phyloP scores from a whole-genome alignment of 768 basidiomycete species.

The Lactarius trivialis region DNA sequence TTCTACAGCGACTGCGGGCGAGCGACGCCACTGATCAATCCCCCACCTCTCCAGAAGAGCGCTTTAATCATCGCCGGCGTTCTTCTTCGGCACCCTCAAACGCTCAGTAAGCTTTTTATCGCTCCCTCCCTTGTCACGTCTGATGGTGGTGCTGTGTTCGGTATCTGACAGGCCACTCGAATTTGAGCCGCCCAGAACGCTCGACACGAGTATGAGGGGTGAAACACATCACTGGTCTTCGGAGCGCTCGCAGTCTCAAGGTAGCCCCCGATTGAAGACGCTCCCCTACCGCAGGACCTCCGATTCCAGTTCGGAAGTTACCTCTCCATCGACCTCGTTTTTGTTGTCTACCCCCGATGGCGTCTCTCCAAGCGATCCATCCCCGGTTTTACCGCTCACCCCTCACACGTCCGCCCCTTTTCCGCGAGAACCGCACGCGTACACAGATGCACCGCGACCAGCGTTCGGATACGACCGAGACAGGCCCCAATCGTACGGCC shows the following conservation, averaged over 20 bases:
- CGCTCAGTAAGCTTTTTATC: constrained; percentile 7
- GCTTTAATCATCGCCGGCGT: constrained; percentile 7
- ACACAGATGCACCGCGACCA: constrained; percentile 6
- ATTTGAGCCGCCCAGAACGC: background rate
- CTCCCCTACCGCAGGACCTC: constrained; percentile 13
- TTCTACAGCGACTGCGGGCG: constrained; percentile 18
- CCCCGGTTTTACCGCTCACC: constrained; percentile 17
- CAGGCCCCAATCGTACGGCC: background rate
- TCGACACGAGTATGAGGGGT: background rate
- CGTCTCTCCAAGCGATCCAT: constrained; percentile 23
- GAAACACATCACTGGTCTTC: constrained; percentile 14
- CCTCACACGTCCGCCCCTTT: constrained; percentile 12
- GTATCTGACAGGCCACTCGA: constrained; percentile 2
- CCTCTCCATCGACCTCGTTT: constrained; percentile 22
- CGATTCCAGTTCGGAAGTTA: constrained; percentile 17
- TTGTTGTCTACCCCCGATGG: constrained; percentile 17
- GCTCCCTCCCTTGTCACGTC: background rate
- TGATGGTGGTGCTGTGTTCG: background rate
- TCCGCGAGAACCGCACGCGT: constrained; percentile 11
- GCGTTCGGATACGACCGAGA: constrained; percentile 8
- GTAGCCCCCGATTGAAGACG: constrained; percentile 3
- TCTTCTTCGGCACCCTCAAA: constrained; percentile 13
- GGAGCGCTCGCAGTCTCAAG: constrained; percentile 15
- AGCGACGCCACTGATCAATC: constrained; percentile 8
- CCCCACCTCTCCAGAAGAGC: background rate